phyloP scores from a whole-genome alignment of 2,329 filamentous ascomycete genomes.

The Coccinonectria pachysandricola region DNA sequence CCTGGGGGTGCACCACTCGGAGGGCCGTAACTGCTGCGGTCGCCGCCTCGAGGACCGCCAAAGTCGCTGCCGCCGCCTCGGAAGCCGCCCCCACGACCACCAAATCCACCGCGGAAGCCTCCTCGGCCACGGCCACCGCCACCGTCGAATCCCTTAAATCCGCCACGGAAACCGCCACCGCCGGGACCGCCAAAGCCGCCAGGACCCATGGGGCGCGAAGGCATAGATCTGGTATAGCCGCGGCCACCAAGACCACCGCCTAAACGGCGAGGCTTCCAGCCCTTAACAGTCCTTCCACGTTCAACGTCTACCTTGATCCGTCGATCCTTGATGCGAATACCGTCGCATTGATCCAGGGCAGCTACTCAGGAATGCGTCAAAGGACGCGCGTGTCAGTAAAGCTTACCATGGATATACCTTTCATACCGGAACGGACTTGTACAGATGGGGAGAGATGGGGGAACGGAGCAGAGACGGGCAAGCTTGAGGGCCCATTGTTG shows the following conservation, averaged over 20 bases:
- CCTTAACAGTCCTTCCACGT: conserved; percentile 84
- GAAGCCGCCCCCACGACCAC: no score
- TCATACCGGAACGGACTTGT: conserved; percentile 11
- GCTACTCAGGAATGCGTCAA: conserved; percentile 58
- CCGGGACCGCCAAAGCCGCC: conserved; percentile 47
- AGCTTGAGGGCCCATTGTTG: conserved; percentile 43
- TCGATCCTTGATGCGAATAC: conserved; percentile 84
- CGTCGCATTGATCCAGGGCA: conserved; percentile 78
- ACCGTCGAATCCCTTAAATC: conserved; percentile 33
- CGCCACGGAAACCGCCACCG: conserved; percentile 36
- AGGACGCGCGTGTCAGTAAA: conserved; percentile 57
- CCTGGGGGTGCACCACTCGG: conserved; percentile 52
- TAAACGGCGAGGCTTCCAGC: conserved; percentile 84
- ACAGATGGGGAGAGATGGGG: conserved; percentile 14
- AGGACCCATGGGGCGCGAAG: conserved; percentile 58
- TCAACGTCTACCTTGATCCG: conserved; percentile 93
- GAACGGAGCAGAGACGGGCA: conserved; percentile 36
- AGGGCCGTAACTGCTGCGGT: conserved; percentile 40
- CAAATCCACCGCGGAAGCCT: conserved; percentile 46
- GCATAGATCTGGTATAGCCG: conserved; percentile 77
- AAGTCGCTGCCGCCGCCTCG: conserved; percentile 35
- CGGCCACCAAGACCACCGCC: conserved; percentile 88
- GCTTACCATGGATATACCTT: conserved; percentile 41
- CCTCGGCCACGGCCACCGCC: conserved; percentile 40
- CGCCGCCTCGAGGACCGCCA: conserved; percentile 25